Percentiles rank a stretch among this genome's conserved stretches.
These are phyloP conservation scores for Haplosporangium sp. DNA, from an alignment of 371 early-diverging fungal genomes.

Conservation along the genomic window DNA sequence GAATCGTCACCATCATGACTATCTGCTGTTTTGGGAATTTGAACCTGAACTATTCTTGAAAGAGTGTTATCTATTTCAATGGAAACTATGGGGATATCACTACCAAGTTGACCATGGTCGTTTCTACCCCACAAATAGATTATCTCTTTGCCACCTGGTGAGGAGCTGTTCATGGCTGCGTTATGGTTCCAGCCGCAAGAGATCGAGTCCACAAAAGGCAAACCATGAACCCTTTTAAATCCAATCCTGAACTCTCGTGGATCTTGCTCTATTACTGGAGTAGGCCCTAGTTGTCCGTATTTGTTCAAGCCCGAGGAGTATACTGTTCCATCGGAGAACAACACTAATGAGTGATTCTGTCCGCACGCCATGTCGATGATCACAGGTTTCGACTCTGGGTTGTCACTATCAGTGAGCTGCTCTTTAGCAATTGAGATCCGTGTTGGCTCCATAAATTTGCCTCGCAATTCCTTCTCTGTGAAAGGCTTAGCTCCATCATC, in stretches of 20 bases:
- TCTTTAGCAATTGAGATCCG: constrained; percentile 34
- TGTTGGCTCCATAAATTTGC: constrained; percentile 42
- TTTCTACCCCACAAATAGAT: constrained; percentile 75
- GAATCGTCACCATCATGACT: neutral
- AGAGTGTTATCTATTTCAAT: neutral
- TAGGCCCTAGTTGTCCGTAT: constrained; percentile 69
- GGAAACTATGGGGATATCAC: neutral
- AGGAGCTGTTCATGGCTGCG: constrained; percentile 56
- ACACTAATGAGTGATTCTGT: constrained; percentile 62
- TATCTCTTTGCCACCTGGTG: constrained; percentile 4
- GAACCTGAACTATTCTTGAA: constrained; percentile 14
- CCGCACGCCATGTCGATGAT: constrained; percentile 65
- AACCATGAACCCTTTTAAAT: constrained; percentile 25
- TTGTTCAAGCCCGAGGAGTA: constrained; percentile 73
- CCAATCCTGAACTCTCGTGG: constrained; percentile 35
- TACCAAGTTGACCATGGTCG: constrained; percentile 77
- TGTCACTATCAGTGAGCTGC: neutral
- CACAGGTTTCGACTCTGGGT: neutral
- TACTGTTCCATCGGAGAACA: constrained; percentile 60
- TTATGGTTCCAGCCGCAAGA: constrained; percentile 85
- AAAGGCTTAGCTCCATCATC: neutral
- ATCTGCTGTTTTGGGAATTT: constrained; percentile 14
- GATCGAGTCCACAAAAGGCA: constrained; percentile 47
- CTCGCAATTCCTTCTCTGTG: constrained; percentile 37
- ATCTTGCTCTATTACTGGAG: neutral